Percentiles rank a stretch among this genome's conserved stretches.
These are phyloP conservation scores for Melocanna baccifera DNA, from an alignment of 176 grass and related monocot species.

Conservation along the genomic window DNA sequence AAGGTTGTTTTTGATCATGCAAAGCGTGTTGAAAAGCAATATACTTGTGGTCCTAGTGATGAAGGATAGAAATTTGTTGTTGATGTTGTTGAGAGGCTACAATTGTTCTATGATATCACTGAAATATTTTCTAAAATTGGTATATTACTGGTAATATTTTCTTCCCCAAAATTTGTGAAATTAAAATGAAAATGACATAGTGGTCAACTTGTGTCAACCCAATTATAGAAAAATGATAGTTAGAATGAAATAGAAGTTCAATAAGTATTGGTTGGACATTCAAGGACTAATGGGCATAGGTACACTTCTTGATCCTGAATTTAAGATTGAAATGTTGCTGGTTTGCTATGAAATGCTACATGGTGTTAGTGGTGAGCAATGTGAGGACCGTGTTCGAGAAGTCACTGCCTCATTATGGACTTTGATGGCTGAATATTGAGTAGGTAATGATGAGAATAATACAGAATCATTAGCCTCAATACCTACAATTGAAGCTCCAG, in stretches of 20 bases:
- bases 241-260: no score
- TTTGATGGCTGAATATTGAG: no score
- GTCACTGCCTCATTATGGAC: no score
- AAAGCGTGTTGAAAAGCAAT: neutral
- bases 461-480: neutral
- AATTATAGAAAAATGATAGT: no score
- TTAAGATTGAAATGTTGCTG: no score
- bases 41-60: neutral
- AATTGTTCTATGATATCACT: no score
- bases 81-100: neutral
- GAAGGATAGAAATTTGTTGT: neutral
- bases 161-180: neutral
- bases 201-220: no score
- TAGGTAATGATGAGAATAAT: neutral
- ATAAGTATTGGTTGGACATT: neutral
- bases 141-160: neutral
- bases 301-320: neutral
- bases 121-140: no score
- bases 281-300: neutral
- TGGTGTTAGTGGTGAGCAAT: no score
- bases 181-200: neutral
- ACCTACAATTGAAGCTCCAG: neutral
- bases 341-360: no score
- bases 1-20: constrained; percentile 16
- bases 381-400: no score